Conservation (phyloP, 306 rosid species). For the Lathyrus oleraceus region DNA sequence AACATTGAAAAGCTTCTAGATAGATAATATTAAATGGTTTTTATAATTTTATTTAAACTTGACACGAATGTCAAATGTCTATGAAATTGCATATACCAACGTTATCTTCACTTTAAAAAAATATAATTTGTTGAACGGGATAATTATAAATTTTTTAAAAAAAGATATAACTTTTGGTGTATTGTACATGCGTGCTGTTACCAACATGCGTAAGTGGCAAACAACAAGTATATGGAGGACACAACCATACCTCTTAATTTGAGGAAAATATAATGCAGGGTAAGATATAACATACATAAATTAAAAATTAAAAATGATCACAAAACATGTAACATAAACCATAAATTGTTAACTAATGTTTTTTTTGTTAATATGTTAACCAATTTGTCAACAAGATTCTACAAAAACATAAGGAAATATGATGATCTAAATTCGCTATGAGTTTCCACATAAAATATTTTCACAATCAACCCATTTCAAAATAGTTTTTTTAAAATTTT, state of each 20-base stretch:
- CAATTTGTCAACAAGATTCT: not conserved
- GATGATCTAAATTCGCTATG: too few relatives aligned
- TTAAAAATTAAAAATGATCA: not conserved
- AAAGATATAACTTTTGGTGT: conserved; percentile 11
- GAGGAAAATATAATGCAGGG: conserved; percentile 32
- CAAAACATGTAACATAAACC: conserved; percentile 2
- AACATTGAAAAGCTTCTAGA: not conserved
- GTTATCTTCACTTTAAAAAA: not conserved
- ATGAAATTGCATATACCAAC: not conserved
- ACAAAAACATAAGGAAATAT: too few relatives aligned
- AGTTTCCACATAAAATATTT: too few relatives aligned
- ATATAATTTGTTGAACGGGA: conserved; percentile 14
- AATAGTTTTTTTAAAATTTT: too few relatives aligned
- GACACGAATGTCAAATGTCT: not conserved
- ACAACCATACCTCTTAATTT: conserved; percentile 40
- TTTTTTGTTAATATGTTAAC: not conserved
- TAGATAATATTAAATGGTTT: not conserved
- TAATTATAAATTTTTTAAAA: conserved; percentile 19
- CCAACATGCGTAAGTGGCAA: conserved; percentile 52
- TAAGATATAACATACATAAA: not conserved
- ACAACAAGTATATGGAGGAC: conserved; percentile 48
- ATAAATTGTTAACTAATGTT: not conserved
- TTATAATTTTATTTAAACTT: conserved; percentile 1
- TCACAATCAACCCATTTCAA: too few relatives aligned
- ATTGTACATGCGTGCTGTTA: conserved; percentile 34